Conservation (phyloP, 108 stramenopile genomes). For the Craspedostauros australis region DNA sequence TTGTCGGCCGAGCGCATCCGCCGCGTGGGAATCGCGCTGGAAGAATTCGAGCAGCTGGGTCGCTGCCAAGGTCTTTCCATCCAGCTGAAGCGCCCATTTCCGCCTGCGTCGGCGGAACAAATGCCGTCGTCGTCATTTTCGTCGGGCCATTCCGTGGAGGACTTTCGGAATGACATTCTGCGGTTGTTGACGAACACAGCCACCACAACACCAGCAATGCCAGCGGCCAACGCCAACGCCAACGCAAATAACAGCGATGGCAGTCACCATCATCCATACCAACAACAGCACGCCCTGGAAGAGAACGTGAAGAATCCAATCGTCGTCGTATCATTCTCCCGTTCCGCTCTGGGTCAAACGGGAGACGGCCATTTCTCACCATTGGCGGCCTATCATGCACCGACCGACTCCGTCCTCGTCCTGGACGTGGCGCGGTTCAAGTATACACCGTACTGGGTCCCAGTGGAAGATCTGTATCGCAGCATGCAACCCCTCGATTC, state of each 20-base stretch:
- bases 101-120: not conserved
- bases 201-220: no score
- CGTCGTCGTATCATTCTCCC: slow-evolving; percentile 64
- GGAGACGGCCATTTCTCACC: slow-evolving; percentile 96
- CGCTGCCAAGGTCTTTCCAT: slow-evolving; percentile 61
- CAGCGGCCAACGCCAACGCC: not conserved
- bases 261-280: no score
- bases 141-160: slow-evolving; percentile 23
- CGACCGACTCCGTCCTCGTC: slow-evolving; percentile 67
- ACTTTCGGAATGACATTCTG: slow-evolving; percentile 54
- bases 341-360: slow-evolving; percentile 77
- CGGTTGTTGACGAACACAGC: slow-evolving; percentile 14
- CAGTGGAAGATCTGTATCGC: slow-evolving; percentile 42
- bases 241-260: no score
- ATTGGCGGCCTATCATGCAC: slow-evolving; percentile 70
- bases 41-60: slow-evolving; percentile 61
- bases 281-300: no score
- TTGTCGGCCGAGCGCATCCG: slow-evolving; percentile 55
- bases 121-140: not conserved
- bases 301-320: slow-evolving; percentile 32
- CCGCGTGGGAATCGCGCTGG: slow-evolving; percentile 61
- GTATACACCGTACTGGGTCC: slow-evolving; percentile 92
- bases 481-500: slow-evolving; percentile 59
- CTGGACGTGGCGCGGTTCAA: slow-evolving; percentile 89
- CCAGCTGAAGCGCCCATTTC: slow-evolving; percentile 47